Base-by-base conservation (phyloP, 2,329 filamentous ascomycete species). In the Chaetomium sp. region DNA sequence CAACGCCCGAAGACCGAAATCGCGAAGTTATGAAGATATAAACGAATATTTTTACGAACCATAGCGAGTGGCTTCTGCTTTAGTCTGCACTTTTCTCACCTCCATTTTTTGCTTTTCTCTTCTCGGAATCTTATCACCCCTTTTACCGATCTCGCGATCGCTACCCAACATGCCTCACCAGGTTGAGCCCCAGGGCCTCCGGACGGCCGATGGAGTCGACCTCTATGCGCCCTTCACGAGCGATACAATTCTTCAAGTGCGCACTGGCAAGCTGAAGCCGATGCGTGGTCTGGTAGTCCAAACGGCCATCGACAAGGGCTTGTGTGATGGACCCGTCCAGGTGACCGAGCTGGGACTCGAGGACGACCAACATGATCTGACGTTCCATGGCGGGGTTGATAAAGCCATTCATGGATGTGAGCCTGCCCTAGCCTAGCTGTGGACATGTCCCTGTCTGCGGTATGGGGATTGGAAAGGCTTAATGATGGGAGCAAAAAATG, bases 381-480 rank as follows among this genome's bases (percentile, higher is more conserved):
- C 76, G 0, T 81, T 82, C 52, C 84, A 87, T 56, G 82, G 82
- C 6, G 82, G 82, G 0, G 67, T 70, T 0, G 84, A 88, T 57
- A 87, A 86, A 67, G 84, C 84, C 0, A 72, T 87, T 8, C 77
- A 84, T 36, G 78, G 75, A 9, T 81, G 78, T 79, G 64, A 69
- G 76, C 69, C 48, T 14, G 9, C 35, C 35, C 19, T 14, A 2
- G 37, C 37, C 8, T 12, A 40, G 19, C 19, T 27, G 12, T 40
- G 37, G 37, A 9, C 37, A 40, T 40, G 37, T 9, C 8, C 37
- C 37, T 40, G 37, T 40, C 19, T 27, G 19, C 19, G 19, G 19
- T 27, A 27, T 27, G 19, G 19, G 19, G 19, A 27, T 27, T 27
- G 19, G 19, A 40, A 40, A 40, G 37, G 37, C 8, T 12, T 9